Conservation (phyloP, 805 yeast genomes). For the Candida boleticola region DNA sequence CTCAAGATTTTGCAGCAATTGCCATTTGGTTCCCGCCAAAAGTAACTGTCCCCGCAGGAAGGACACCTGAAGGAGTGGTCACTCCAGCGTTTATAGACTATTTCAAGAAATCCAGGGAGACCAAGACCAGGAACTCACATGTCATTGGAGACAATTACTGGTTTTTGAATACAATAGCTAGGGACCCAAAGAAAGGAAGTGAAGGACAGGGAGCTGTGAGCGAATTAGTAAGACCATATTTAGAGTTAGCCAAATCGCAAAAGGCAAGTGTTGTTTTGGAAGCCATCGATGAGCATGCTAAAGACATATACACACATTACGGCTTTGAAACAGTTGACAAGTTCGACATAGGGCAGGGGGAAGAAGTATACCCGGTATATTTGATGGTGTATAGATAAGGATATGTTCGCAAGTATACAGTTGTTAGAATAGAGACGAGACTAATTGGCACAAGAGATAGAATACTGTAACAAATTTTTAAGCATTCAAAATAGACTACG, state of each 20-base stretch:
- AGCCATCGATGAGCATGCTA: conserved; percentile 8
- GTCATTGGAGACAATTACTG: conserved; percentile 7
- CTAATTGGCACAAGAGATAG: no score
- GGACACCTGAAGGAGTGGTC: not conserved
- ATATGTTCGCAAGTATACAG: not conserved
- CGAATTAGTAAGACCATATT: conserved; percentile 4
- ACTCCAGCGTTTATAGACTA: not conserved
- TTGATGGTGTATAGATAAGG: not conserved
- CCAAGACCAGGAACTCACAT: not conserved
- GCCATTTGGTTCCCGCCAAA: conserved; percentile 12
- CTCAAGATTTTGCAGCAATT: conserved; percentile 8
- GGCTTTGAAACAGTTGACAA: conserved; percentile 7
- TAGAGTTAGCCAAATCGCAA: conserved; percentile 3
- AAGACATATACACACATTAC: conserved; percentile 7
- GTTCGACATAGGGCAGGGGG: conserved; percentile 3
- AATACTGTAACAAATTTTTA: not conserved
- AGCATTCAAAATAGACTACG: no score
- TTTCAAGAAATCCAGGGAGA: not conserved
- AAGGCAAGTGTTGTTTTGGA: conserved; percentile 4
- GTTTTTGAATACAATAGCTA: conserved; percentile 9
- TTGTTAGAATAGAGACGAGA: no score
- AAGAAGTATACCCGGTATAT: conserved; percentile 1
- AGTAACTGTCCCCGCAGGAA: not conserved
- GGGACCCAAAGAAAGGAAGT: conserved; percentile 4
- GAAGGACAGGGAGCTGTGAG: conserved; percentile 7